phyloP scores from a whole-genome alignment of 306 rosid species.

The Dryas alaskensis region DNA sequence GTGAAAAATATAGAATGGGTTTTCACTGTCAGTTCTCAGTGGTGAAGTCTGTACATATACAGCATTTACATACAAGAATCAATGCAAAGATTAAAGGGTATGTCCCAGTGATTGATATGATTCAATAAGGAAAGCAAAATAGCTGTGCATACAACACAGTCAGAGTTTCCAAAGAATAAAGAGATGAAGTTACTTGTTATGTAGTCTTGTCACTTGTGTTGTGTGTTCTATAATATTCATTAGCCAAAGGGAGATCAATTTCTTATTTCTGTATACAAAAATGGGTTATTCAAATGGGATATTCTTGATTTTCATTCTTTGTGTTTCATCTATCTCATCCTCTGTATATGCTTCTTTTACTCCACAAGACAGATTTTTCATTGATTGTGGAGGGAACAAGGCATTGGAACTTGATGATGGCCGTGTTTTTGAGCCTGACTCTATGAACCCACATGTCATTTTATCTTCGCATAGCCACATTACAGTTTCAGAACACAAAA shows the following conservation, averaged over 20 bases:
- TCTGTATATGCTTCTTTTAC: constrained; percentile 12
- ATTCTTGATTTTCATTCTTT: constrained; percentile 7
- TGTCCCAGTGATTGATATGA: no score
- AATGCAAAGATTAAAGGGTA: no score
- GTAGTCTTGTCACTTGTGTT: no score
- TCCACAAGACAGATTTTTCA: constrained; percentile 29
- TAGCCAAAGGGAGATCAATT: background rate
- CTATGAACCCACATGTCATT: constrained; percentile 20
- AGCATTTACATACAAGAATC: no score
- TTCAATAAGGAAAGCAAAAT: no score
- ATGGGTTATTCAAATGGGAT: constrained; percentile 19
- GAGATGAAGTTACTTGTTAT: no score
- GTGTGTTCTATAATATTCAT: no score
- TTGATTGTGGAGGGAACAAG: constrained; percentile 37
- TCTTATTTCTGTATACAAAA: background rate
- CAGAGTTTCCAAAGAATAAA: no score
- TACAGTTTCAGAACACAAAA: constrained; percentile 14
- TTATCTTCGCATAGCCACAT: constrained; percentile 19
- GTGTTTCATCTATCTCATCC: constrained; percentile 12
- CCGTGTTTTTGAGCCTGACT: constrained; percentile 39
- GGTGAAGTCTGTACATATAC: no score
- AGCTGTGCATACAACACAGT: no score
- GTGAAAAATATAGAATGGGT: no score
- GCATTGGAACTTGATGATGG: constrained; percentile 36
- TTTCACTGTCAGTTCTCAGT: no score